Base-by-base conservation (phyloP, 2,329 filamentous ascomycete genomes). In the Fusarium sublunatum region DNA sequence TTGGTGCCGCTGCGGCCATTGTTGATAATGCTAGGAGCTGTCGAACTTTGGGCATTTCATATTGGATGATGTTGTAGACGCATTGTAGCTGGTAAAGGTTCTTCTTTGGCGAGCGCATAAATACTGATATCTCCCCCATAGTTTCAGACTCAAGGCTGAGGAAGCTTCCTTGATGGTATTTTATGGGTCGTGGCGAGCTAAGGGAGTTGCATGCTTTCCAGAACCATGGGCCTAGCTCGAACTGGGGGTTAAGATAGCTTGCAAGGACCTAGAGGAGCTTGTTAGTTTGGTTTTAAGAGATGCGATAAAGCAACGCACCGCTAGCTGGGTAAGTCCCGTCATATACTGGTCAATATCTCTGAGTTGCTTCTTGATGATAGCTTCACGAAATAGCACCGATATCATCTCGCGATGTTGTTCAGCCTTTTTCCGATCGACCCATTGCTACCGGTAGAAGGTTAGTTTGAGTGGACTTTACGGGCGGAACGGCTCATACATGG, bases 201-300 rank as follows among this genome's bases (percentile, higher is more conserved):
- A 46, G 46, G 1, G 22, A n/a, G 8, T 43, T 42, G 3, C 61
- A 65, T 3, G 61, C 61, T 28, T 70, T 52, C 66, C 66, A 70
- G 31, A 70, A 70, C 68, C 68, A 70, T 1, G 45, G 38, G 2
- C 61, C 68, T 0, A 70, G 19, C 7, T 55, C 50, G 13, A 70
- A 51, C 2, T 34, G 38, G 1, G 64, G 58, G 11, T 66, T 67
- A 0, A 69, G n/a, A 6, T 69, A 53, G n/a, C 62, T 66, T 5
- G 60, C 47, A 4, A 62, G 53, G 2, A 58, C 50, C 68, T 70
- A 5, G 0, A 25, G 2, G 2, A 1, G 1, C 2, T 12, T 34
- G 26, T 6, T 60, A 2, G 61, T 25, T 28, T 2, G 12, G 1
- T 9, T 0, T 22, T 5, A 9, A 8, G 0, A n/a, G 10, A 7